These are phyloP conservation scores for Penicillium sp. DNA, from an alignment of 2,329 filamentous ascomycete genomes.

Conservation along the genomic window DNA sequence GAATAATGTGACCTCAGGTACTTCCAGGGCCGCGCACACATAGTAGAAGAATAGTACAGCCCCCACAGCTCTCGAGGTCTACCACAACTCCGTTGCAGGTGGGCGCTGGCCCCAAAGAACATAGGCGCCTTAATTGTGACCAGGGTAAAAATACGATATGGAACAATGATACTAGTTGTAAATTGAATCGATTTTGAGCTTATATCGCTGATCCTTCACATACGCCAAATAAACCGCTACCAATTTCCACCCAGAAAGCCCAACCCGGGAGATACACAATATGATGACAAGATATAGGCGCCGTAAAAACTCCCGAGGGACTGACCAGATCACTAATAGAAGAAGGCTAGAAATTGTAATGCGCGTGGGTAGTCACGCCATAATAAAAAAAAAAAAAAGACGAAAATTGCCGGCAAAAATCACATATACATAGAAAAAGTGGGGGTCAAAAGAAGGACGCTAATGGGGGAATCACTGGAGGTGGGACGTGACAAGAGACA, in stretches of 20 bases:
- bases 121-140: neutral
- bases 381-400: conserved; percentile 4
- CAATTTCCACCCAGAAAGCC: conserved; percentile 19
- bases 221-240: conserved; percentile 18
- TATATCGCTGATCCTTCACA: conserved; percentile 18
- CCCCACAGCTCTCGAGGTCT: neutral
- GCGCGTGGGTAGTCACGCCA: conserved; percentile 22
- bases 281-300: conserved; percentile 16
- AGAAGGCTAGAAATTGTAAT: neutral
- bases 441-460: conserved; percentile 17
- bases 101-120: neutral
- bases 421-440: conserved; percentile 4
- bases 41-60: neutral
- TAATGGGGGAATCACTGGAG: conserved; percentile 37
- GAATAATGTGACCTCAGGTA: neutral
- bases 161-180: neutral
- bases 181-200: conserved; percentile 18
- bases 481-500: conserved; percentile 42
- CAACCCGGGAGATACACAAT: conserved; percentile 15
- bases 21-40: neutral
- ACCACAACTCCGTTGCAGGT: neutral
- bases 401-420: neutral
- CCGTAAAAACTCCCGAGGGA: conserved; percentile 19
- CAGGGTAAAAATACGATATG: neutral
- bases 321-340: neutral